Evolutionary conservation across 1,284 basidiomycete species (phyloP).

Genomic region (Ceratobasidium sp.): DNA sequence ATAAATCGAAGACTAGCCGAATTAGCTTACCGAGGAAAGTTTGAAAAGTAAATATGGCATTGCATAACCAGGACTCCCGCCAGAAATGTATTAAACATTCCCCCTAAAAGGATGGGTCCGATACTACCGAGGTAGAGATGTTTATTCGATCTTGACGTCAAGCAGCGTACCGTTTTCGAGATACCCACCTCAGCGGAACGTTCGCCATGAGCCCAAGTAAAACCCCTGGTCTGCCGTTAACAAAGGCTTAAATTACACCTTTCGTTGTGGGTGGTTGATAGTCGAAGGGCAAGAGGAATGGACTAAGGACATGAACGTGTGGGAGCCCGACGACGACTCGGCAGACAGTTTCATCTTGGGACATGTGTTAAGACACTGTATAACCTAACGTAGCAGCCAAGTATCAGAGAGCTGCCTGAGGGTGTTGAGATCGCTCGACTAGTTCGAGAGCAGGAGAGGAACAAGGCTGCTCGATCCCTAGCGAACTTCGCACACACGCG

Average conservation of each 20-base stretch:
- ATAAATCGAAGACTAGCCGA: background rate
- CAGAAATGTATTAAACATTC: conserved; percentile 16
- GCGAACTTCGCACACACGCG: background rate
- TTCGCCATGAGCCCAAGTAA: background rate
- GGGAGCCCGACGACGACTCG: background rate
- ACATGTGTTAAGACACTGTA: background rate
- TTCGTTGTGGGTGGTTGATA: background rate
- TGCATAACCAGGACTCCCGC: conserved; percentile 11
- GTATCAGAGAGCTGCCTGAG: background rate
- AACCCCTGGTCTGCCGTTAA: background rate
- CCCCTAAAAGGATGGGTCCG: conserved; percentile 25
- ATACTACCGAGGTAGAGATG: background rate
- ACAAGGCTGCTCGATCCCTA: background rate
- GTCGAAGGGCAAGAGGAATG: background rate
- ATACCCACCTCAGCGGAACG: background rate
- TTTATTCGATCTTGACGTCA: background rate
- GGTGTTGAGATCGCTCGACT: background rate
- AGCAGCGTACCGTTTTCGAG: no score
- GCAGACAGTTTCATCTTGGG: background rate
- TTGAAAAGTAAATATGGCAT: conserved; percentile 14
- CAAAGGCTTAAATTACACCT: background rate
- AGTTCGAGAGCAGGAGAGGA: background rate
- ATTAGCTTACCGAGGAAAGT: conserved; percentile 12
- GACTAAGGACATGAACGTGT: background rate
- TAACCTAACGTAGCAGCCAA: background rate